Percentiles rank a stretch among this genome's conserved stretches.
These are phyloP conservation scores for Fomitopsis pinicola DNA, from an alignment of 1,284 basidiomycete genomes.

Conservation along the genomic window DNA sequence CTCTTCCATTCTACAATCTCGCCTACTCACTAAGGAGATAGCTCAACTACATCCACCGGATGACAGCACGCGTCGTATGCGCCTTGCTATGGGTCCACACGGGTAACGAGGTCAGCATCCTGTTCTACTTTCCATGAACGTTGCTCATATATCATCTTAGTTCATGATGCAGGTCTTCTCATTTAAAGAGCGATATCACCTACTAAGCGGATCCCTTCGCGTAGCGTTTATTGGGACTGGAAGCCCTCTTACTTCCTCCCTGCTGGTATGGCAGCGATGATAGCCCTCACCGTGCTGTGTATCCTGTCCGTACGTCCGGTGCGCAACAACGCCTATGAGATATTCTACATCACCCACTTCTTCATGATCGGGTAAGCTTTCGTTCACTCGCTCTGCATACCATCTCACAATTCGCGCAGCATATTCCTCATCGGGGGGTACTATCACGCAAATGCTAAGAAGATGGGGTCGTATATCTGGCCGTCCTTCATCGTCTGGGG, in stretches of 20 bases:
- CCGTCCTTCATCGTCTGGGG: slow-evolving; percentile 63
- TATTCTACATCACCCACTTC: slow-evolving; percentile 24
- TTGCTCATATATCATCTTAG: too few species aligned
- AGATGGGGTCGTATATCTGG: slow-evolving; percentile 36
- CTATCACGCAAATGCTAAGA: slow-evolving; percentile 32
- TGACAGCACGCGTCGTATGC: slow-evolving; percentile 43
- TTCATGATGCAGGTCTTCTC: too few species aligned
- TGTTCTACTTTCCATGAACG: neutral
- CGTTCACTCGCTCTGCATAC: too few species aligned
- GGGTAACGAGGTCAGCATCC: slow-evolving; percentile 35
- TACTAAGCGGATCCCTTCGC: neutral
- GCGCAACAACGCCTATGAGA: slow-evolving; percentile 19
- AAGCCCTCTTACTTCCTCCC: slow-evolving; percentile 5
- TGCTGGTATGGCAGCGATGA: slow-evolving; percentile 13
- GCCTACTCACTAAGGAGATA: slow-evolving; percentile 16
- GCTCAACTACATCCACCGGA: slow-evolving; percentile 52
- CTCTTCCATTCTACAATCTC: neutral
- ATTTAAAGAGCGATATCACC: too few species aligned
- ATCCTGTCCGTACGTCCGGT: slow-evolving; percentile 22
- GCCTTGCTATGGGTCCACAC: slow-evolving; percentile 48
- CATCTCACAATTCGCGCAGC: slow-evolving; percentile 4
- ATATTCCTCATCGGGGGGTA: slow-evolving; percentile 21
- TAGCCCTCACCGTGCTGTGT: slow-evolving; percentile 17
- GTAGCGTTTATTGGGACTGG: neutral
- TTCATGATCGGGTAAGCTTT: neutral